These are phyloP conservation scores for Cladosporium sp. DNA, from an alignment of 2,329 filamentous ascomycete species.

Conservation along the genomic window DNA sequence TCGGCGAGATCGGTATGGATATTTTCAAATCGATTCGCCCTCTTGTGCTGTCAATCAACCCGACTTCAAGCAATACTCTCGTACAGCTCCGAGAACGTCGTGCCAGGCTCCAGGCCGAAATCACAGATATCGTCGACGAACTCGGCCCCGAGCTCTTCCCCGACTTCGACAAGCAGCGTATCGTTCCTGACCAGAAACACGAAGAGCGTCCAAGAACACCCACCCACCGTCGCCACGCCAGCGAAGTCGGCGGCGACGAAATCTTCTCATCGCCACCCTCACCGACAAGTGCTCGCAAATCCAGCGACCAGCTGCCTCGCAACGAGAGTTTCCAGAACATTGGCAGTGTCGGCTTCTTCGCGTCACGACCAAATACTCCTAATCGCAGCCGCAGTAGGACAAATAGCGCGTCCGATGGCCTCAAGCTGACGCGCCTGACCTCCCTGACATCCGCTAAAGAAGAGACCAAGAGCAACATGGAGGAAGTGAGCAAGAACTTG, in stretches of 20 bases:
- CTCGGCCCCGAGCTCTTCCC: constrained; percentile 94
- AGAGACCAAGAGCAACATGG: constrained; percentile 48
- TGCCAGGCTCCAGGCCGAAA: constrained; percentile 69
- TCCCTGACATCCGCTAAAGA: constrained; percentile 57
- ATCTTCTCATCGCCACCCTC: constrained; percentile 23
- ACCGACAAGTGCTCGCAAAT: constrained; percentile 11
- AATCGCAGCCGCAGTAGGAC: constrained; percentile 67
- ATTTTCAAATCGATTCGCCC: constrained; percentile 92
- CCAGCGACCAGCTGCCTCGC: constrained; percentile 60
- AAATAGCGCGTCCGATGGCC: constrained; percentile 31
- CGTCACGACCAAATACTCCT: constrained; percentile 80
- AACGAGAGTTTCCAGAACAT: constrained; percentile 96
- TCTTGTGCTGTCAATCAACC: constrained; percentile 77
- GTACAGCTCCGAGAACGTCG: constrained; percentile 70
- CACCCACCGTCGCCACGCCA: constrained; percentile 22
- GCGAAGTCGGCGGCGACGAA: constrained; percentile 17
- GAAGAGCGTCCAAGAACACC: constrained; percentile 20
- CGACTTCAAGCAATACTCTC: constrained; percentile 78
- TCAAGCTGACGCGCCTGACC: constrained; percentile 19
- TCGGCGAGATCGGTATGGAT: constrained; percentile 98
- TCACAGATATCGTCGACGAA: constrained; percentile 90
- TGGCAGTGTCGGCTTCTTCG: constrained; percentile 82
- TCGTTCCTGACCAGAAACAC: constrained; percentile 53
- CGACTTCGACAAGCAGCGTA: constrained; percentile 79
- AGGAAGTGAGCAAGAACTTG: constrained; percentile 80